Conservation (phyloP, 768 basidiomycete species). For the Cantharellus anzutake region DNA sequence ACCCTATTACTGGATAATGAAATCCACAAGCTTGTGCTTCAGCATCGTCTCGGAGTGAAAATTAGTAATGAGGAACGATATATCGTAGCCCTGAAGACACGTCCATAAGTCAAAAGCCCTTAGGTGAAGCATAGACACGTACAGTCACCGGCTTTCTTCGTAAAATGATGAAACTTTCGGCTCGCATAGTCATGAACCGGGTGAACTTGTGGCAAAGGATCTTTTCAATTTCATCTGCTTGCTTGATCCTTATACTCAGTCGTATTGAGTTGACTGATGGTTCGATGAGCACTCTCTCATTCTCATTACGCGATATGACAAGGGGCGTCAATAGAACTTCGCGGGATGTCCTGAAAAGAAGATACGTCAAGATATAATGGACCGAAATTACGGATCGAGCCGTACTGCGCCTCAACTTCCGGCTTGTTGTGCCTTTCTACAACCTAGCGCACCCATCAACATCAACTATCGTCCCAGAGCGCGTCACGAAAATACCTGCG, state of each 20-base stretch:
- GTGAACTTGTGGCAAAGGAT: conserved; percentile 98
- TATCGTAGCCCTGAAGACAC: conserved; percentile 71
- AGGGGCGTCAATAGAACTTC: conserved; percentile 90
- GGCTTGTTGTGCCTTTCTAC: conserved; percentile 97
- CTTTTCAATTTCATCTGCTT: conserved; percentile 95
- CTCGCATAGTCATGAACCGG: conserved; percentile 96
- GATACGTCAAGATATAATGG: neutral
- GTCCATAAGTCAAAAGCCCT: neutral
- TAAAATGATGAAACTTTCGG: conserved; percentile 92
- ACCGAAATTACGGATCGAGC: neutral
- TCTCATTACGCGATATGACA: conserved; percentile 90
- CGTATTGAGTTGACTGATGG: conserved; percentile 95
- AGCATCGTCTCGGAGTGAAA: conserved; percentile 95
- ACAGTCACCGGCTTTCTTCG: conserved; percentile 85
- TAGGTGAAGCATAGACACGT: conserved; percentile 13
- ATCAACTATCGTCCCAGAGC: neutral
- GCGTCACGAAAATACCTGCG: conserved; percentile 41
- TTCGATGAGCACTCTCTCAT: conserved; percentile 93
- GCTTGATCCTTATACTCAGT: conserved; percentile 95
- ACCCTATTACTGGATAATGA: conserved; percentile 78
- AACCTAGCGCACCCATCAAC: conserved; percentile 31
- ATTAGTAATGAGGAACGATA: conserved; percentile 96
- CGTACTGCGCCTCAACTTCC: conserved; percentile 77
- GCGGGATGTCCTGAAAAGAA: conserved; percentile 48
- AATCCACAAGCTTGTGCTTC: conserved; percentile 99